Evolutionary conservation across 148 eudicot genomes (phyloP).

Genomic region (Talinum fruticosum): DNA sequence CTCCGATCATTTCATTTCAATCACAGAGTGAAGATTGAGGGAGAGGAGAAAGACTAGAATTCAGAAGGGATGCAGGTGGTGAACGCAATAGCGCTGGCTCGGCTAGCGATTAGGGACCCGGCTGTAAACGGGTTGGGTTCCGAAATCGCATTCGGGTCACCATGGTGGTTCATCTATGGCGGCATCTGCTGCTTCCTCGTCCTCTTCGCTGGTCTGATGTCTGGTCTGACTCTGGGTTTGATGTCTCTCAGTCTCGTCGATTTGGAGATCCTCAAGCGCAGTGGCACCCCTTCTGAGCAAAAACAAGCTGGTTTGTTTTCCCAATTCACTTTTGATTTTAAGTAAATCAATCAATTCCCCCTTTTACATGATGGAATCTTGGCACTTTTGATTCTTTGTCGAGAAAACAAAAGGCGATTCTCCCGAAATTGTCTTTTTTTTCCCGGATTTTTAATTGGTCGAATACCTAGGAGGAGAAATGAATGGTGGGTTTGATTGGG

Average conservation of each 20-base stretch:
- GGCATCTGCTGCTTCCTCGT: constrained; percentile 61
- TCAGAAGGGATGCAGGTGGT: constrained; percentile 43
- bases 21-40: too few species aligned
- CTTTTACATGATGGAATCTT: too few species aligned
- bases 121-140: constrained; percentile 16
- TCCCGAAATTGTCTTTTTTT: background rate
- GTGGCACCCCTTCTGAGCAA: constrained; percentile 67
- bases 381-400: background rate
- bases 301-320: constrained; percentile 64
- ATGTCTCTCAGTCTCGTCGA: constrained; percentile 94
- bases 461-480: background rate
- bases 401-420: background rate
- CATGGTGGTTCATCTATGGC: constrained; percentile 57
- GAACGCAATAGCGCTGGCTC: constrained; percentile 40
- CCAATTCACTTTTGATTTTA: background rate
- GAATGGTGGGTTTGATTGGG: constrained; percentile 3
- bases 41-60: too few species aligned
- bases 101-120: constrained; percentile 32
- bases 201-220: constrained; percentile 87
- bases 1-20: background rate
- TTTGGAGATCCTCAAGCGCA: constrained; percentile 84
- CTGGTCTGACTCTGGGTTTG: constrained; percentile 84
- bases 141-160: constrained; percentile 59
- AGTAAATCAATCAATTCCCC: background rate
- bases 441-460: background rate